Evolutionary conservation across 2,329 filamentous ascomycete genomes (phyloP), one percentile per base, ranked within the genome.

Genomic region (Epichloe gansuensis): DNA sequence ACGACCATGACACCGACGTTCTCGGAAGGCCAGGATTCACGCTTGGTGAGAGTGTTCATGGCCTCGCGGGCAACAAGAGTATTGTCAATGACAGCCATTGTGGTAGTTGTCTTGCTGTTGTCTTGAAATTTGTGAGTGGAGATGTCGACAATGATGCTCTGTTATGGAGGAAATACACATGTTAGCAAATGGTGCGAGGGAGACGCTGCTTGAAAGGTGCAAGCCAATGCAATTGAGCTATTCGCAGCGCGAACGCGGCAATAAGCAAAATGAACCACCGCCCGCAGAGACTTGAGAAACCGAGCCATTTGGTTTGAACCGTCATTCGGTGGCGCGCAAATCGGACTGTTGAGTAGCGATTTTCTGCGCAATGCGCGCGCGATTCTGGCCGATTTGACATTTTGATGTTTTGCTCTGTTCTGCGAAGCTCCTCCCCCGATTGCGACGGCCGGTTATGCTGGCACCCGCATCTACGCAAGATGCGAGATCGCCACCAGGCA

Each of bases 1-100:
- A 73, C 71, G 50, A 71, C 65, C 55, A 73, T 63, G 58, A 71
- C 68, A 61, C 71, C 71, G 50, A 63, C 62, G 51, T 73, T 65
- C 52, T 60, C 56, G 34, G 62, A 54, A 50, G 71, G 61, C 68
- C 69, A 73, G 66, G 31, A 31, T 3, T 65, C 72, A 56, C 71
- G 70, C 68, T 70, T 72, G 58, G 59, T 62, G 46, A 72, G 62
- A 61, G 69, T 48, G 60, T 48, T 41, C 3, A 25, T 15, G 44
- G 44, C 48, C 52, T 69, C 65, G 61, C 69, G 70, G 61, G 67
- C 65, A 56, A 71, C 56, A 53, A 60, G 55, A 42, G 58, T 49
- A 45, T 66, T 59, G 61, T 66, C 63, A 60, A 72, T 69, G 61
- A 65, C 68, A 60, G 69, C 68, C 70, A 73, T 73, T 67, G 61